phyloP scores from a whole-genome alignment of 768 basidiomycete genomes.

The Naganishia vaughanmartiniae region DNA sequence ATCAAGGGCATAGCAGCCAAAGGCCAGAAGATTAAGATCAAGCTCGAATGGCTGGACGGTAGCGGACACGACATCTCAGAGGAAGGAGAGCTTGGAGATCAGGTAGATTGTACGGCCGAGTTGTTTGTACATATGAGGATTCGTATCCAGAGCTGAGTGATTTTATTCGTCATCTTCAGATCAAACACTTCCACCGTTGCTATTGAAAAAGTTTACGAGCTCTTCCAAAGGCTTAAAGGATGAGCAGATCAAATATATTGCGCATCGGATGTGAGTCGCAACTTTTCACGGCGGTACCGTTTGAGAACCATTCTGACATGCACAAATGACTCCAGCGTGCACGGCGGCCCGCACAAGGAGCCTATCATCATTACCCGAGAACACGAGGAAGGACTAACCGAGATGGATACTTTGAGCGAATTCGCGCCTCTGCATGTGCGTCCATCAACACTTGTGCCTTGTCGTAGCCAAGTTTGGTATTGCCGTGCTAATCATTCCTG shows the following conservation, averaged over 20 bases:
- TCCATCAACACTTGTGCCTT: neutral
- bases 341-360: slow-evolving; percentile 74
- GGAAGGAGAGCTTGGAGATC: slow-evolving; percentile 44
- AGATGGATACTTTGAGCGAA: slow-evolving; percentile 62
- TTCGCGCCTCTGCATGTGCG: slow-evolving; percentile 71
- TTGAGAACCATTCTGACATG: slow-evolving; percentile 52
- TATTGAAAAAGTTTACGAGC: slow-evolving; percentile 40
- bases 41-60: slow-evolving; percentile 40
- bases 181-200: slow-evolving; percentile 41
- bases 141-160: neutral
- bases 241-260: slow-evolving; percentile 52
- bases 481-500: neutral
- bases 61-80: slow-evolving; percentile 35
- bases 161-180: slow-evolving; percentile 31
- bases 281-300: neutral
- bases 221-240: slow-evolving; percentile 38
- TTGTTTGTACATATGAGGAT: neutral
- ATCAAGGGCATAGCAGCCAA: slow-evolving; percentile 47
- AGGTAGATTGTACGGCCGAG: slow-evolving; percentile 43
- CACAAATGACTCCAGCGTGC: slow-evolving; percentile 78
- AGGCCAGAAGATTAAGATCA: slow-evolving; percentile 54
- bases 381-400: slow-evolving; percentile 69
- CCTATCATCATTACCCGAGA: slow-evolving; percentile 68
- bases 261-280: slow-evolving; percentile 48
- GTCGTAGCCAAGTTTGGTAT: too few species aligned